Evolutionary conservation across 2,329 filamentous ascomycete genomes (phyloP).

Genomic region (Fusarium dlaminii): DNA sequence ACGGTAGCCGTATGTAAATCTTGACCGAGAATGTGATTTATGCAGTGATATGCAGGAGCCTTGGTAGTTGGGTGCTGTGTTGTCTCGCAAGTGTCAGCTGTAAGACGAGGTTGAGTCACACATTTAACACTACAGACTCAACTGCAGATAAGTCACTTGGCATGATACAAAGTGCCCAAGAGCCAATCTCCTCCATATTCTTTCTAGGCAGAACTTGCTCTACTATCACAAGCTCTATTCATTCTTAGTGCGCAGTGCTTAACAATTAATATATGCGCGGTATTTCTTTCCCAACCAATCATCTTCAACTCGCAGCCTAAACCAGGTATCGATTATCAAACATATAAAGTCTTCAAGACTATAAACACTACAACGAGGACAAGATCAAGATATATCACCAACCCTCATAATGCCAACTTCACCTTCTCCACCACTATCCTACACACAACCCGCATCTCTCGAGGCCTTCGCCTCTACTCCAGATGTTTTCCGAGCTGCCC

Average conservation of each 20-base stretch:
- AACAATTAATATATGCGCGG: neutral
- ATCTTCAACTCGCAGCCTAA: slow-evolving; percentile 26
- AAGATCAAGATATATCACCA: neutral
- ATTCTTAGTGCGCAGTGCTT: neutral
- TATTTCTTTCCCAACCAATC: slow-evolving; percentile 20
- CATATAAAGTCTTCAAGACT: slow-evolving; percentile 1
- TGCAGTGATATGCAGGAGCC: neutral
- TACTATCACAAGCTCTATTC: neutral
- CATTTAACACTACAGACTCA: neutral
- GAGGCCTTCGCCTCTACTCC: slow-evolving; percentile 17
- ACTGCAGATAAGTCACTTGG: neutral
- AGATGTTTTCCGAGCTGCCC: slow-evolving; percentile 25
- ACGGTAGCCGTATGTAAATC: neutral
- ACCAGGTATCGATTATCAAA: slow-evolving; percentile 16
- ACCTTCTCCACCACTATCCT: slow-evolving; percentile 23
- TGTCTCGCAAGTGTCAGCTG: neutral
- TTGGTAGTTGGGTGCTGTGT: neutral
- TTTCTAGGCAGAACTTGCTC: neutral
- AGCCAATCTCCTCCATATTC: no score
- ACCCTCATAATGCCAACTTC: neutral
- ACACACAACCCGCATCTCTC: slow-evolving; percentile 29
- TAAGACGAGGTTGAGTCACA: neutral
- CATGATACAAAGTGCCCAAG: neutral
- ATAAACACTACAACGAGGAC: neutral
- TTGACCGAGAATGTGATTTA: neutral